Conservation (phyloP, 176 grass and related monocot genomes). For the Elymus sibiricus region DNA sequence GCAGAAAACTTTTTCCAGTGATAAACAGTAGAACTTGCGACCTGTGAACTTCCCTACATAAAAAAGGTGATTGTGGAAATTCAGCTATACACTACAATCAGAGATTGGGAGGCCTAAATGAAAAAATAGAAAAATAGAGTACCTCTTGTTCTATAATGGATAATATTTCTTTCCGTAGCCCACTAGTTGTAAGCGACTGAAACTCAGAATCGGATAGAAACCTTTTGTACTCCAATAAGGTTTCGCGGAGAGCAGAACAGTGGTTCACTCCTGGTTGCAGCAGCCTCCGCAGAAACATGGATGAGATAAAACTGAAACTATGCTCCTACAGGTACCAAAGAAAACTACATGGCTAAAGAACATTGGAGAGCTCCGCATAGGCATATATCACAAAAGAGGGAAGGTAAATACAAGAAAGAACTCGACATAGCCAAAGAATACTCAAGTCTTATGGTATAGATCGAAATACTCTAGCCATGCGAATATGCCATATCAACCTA, state of each 20-base stretch:
- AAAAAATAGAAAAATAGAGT: neutral
- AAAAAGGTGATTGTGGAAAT: conserved; percentile 21
- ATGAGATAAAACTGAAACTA: conserved; percentile 74
- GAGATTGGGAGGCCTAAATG: conserved; percentile 22
- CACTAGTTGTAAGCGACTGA: conserved; percentile 73
- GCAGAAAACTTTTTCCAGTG: conserved; percentile 84
- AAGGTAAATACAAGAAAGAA: conserved; percentile 24
- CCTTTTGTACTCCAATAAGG: conserved; percentile 81
- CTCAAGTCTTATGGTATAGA: neutral
- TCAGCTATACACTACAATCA: conserved; percentile 22
- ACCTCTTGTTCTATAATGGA: conserved; percentile 85
- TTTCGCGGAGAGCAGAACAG: conserved; percentile 74
- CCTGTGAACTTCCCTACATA: conserved; percentile 61
- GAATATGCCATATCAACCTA: neutral
- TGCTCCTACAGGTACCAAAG: conserved; percentile 54
- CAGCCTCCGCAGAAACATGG: conserved; percentile 86
- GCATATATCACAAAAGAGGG: neutral
- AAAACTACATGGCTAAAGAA: conserved; percentile 9
- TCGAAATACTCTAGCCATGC: neutral
- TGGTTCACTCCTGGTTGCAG: conserved; percentile 88
- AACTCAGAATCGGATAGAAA: conserved; percentile 84
- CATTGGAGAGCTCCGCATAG: conserved; percentile 22
- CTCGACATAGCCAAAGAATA: conserved; percentile 24
- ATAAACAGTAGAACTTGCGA: conserved; percentile 55
- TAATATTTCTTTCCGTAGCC: conserved; percentile 82